Evolutionary conservation across 2,329 filamentous ascomycete genomes (phyloP).

Genomic region (Spiromastix sp.): DNA sequence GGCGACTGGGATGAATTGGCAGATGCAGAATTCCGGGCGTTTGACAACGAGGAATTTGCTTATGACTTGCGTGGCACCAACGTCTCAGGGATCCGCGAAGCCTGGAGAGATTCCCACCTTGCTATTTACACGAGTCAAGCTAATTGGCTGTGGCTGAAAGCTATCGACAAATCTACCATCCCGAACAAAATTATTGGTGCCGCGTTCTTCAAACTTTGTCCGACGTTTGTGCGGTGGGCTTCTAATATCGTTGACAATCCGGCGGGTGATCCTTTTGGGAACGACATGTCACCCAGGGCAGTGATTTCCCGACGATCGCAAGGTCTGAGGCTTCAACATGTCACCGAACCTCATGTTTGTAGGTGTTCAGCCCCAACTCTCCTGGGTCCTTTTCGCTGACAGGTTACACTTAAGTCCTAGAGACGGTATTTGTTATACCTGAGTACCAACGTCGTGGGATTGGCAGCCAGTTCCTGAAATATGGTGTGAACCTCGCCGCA

Average conservation of each 20-base stretch:
- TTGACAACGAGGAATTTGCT: constrained; percentile 8
- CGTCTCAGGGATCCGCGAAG: constrained; percentile 6
- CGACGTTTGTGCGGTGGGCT: constrained; percentile 3
- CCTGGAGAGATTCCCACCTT: constrained; percentile 6
- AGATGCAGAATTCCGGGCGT: constrained; percentile 8
- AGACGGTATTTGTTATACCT: constrained; percentile 12
- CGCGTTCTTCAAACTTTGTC: constrained; percentile 8
- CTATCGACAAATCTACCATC: constrained; percentile 4
- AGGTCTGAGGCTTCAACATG: constrained; percentile 7
- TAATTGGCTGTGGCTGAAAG: constrained; percentile 10
- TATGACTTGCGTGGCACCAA: constrained; percentile 5
- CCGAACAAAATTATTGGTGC: constrained; percentile 7
- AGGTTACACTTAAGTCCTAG: constrained; percentile 6
- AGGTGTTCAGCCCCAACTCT: constrained; percentile 3
- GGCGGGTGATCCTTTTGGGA: constrained; percentile 7
- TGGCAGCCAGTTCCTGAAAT: constrained; percentile 11
- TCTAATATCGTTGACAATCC: constrained; percentile 10
- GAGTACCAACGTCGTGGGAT: constrained; percentile 11
- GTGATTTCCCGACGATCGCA: no score
- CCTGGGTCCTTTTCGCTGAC: background rate
- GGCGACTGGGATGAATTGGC: constrained; percentile 11
- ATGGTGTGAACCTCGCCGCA: constrained; percentile 10
- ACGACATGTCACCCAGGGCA: constrained; percentile 6
- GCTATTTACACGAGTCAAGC: background rate
- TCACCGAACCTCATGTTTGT: constrained; percentile 10